Base-by-base conservation (phyloP, 2,329 filamentous ascomycete species). In the Cytospora leucostoma region DNA sequence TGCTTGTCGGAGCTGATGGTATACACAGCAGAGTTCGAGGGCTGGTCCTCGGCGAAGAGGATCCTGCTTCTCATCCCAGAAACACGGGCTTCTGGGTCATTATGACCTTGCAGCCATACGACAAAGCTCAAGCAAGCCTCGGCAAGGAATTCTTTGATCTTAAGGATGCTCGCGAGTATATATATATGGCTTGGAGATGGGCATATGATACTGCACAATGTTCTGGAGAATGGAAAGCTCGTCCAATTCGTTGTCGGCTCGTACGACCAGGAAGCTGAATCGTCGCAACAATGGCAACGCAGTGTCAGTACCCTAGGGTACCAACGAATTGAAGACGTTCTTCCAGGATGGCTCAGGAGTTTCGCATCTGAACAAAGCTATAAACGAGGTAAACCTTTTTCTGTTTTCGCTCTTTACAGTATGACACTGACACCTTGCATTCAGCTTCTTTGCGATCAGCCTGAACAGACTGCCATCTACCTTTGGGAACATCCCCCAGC, bases 1-100 rank as follows among this genome's bases (percentile, higher is more conserved):
- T 77, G 19, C 71, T 77, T 13, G 67, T 78, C 51, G 75, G 74
- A 0, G 75, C 74, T 11, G 76, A 79, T 56, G 76, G 76, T 13
- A 74, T 78, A 6, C 74, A 75, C 38, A 77, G 76, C 33, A 71
- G 68, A 34, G 73, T 77, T 1, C 71, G 76, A 8, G 73, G 75
- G 59, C 61, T 76, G 10, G 70, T 77, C 21, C 67, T 74, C 2
- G 70, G 71, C 13, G 63, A 68, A 17, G 64, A 68, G 33, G 70
- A 73, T 21, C 64, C 67, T 2, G 68, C 68, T 1, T 69, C 64
- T 0, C 19, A n/a, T 1, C 69, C 68, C 0, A 56, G 64, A 6
- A 72, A 71, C 19, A 65, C 64, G 0, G 69, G 68, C 0, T 13
- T 15, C 0, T 72, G 69, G 70, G 1, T 54, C 2, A 47, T 72